Percentiles rank a stretch among this genome's conserved stretches.
Evolutionary conservation across 306 rosid genomes (phyloP).

Genomic region (Fragaria ananassa): DNA sequence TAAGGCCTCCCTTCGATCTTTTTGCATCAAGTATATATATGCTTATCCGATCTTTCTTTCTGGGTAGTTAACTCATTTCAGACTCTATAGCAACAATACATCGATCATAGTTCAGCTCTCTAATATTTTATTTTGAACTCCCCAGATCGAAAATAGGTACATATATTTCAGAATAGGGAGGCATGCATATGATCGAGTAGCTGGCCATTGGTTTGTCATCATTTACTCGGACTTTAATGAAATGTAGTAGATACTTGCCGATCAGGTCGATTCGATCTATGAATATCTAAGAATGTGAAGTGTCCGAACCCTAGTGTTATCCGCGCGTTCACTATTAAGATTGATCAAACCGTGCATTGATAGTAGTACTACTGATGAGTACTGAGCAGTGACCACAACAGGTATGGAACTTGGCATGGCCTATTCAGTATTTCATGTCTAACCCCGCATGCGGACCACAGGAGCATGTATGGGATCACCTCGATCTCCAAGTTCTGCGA

Average conservation of each 20-base stretch:
- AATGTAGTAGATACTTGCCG: background rate
- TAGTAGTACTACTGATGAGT: background rate
- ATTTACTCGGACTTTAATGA: background rate
- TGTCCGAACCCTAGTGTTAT: background rate
- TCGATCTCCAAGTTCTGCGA: conserved; percentile 1
- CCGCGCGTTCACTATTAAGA: background rate
- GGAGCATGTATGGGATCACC: conserved; percentile 2
- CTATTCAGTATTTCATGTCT: background rate
- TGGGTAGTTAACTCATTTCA: background rate
- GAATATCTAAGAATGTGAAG: background rate
- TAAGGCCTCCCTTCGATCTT: background rate
- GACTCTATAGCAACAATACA: background rate
- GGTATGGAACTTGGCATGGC: conserved; percentile 20
- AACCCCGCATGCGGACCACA: conserved; percentile 21
- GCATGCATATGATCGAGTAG: background rate
- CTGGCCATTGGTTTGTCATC: background rate
- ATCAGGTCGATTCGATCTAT: background rate
- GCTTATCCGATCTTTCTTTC: background rate
- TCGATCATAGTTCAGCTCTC: too few relatives aligned
- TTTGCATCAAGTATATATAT: background rate
- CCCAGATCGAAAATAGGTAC: background rate
- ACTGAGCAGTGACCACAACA: conserved; percentile 10
- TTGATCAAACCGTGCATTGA: background rate
- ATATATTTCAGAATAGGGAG: background rate
- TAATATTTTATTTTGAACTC: too few relatives aligned